Base-by-base conservation (phyloP, 331 rosid genomes). In the Phaseolus coccineus region DNA sequence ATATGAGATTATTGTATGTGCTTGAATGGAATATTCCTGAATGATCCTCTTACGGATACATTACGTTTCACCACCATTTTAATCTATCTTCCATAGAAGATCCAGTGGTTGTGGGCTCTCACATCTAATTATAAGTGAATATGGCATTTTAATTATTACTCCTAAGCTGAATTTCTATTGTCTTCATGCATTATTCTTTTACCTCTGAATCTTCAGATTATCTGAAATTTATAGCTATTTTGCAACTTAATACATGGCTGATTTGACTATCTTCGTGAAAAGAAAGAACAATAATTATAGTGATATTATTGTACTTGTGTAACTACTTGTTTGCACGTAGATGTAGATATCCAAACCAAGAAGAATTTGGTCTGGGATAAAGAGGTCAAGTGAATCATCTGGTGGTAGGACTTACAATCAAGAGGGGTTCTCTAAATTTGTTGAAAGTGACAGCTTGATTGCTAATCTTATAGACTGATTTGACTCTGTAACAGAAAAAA, bases 291-390 rank as follows among this genome's bases (percentile, higher is more conserved):
- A 48, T 59, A 25, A 9, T 55, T 27, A 11, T 65, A n/a, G 77
- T 66, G 73, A 77, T 80, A 57, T 58, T 68, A 61, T 66, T 48
- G 24, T 48, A 58, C 71, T 74, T 63, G 16, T 39, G 74, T 78
- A 19, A 19, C 22, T 19, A 52, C 81, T 73, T 84, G 80, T 71
- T 64, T 79, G 62, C 89, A 94, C 96, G 24, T 16, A 19, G 5
- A n/a, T 52, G 94, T 84, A 85, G 81, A 82, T 88, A 92, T 80
- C 89, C 93, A 22, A 92, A 88, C 87, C 93, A 78, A 82, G 98
- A 78, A 82, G 98, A 91, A 83, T 94, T 89, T 96, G 92, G 82
- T 94, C 97, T 83, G 92, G 97, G 77, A 84, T 96, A 80, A 94
- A 87, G 86, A 88, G 93, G 86, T 92, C 90, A 47, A 91, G 91